Evolutionary conservation across 352 stramenopile genomes (phyloP), one percentile per base, ranked within the genome.

Genomic region (Pythium angustatum): DNA sequence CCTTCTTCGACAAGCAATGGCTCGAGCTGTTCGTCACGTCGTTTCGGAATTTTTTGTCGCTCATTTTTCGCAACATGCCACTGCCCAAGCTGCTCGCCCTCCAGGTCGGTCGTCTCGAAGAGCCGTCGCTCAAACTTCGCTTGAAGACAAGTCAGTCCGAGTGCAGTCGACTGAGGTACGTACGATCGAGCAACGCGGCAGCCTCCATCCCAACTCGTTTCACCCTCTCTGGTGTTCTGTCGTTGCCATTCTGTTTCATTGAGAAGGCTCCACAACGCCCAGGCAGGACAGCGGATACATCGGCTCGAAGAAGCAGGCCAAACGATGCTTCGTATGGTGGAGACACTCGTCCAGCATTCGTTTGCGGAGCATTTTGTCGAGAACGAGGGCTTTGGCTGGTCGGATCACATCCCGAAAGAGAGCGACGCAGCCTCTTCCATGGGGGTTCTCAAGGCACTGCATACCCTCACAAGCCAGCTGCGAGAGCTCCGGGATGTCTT

Each of bases 41-140:
- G 21, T 83, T 94, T 41, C 83, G 85, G 31, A 94, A 94, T 58
- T 92, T 94, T 36, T 28, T 94, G 47, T 79, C 78, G 62, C 66
- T 90, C n/a, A 79, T 94, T 17, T 94, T 94, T 30, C 72, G 78
- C 8, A 89, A 77, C 51, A 60, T 94, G 17, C 75, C 85, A 12
- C 72, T 94, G 22, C 85, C 85, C 0, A 94, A 90, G 66, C 73
- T 94, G 24, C 58, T 94, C 22, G 83, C 85, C 11, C 85, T 92
- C 50, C 85, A 94, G 40, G 72, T 92, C 22, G 79, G 76, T 36
- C 70, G 79, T 22, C 64, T 92, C 9, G 77, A 91, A 44, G 83
- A 94, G 65, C 83, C 85, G 15, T 78, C 79, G 27, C 69, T 92
- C 19, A 80, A 87, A 60, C 71, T 94, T 34, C 80, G 77, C 5